Evolutionary conservation across 208 protist species (phyloP).

Genomic region (Crithidia bombi): DNA sequence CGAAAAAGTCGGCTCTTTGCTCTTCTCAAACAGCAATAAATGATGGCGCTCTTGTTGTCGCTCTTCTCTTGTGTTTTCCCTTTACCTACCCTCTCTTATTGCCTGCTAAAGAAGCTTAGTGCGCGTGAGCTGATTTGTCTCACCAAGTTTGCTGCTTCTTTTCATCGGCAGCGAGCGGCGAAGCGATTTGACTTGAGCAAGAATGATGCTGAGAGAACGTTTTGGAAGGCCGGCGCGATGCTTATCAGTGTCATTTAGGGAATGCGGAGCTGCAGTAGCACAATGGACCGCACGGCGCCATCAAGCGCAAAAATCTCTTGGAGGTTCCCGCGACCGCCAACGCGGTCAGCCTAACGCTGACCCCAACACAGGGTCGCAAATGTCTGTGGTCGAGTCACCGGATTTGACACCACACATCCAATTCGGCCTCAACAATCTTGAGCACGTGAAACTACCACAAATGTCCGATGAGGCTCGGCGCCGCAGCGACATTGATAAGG

Average conservation of each 20-base stretch:
- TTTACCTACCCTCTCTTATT: not conserved
- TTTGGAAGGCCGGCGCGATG: constrained; percentile 12
- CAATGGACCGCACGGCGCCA: constrained; percentile 27
- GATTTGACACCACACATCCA: constrained; percentile 79
- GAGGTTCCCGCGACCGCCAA: constrained; percentile 65
- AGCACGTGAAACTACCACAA: constrained; percentile 75
- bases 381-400: constrained; percentile 78
- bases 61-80: not conserved
- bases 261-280: constrained; percentile 1
- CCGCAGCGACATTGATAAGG: constrained; percentile 81
- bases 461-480: constrained; percentile 50
- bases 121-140: not conserved
- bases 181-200: not conserved
- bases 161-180: not conserved
- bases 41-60: no score
- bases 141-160: not conserved
- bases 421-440: constrained; percentile 78
- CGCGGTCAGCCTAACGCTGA: constrained; percentile 76
- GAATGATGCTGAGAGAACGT: constrained; percentile 32
- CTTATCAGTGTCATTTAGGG: not conserved
- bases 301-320: constrained; percentile 53
- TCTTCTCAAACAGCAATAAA: no score
- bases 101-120: constrained; percentile 2
- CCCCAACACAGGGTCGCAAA: constrained; percentile 71
- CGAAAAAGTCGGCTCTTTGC: no score